These are phyloP conservation scores for Trichosanthes cucumerina DNA, from an alignment of 306 rosid species.

Conservation along the genomic window DNA sequence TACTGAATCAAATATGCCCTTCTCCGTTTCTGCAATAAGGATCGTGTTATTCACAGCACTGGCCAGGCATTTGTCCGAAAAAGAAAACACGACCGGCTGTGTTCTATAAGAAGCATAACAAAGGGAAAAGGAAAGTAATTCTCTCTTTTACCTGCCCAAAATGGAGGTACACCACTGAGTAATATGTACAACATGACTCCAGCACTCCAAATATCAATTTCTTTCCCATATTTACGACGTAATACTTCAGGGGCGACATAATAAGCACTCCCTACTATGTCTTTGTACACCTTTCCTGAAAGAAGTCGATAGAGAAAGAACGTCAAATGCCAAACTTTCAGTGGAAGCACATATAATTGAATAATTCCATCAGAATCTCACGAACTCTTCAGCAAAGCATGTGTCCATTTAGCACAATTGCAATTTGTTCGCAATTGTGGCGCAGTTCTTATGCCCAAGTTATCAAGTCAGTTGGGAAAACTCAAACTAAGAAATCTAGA, in stretches of 20 bases:
- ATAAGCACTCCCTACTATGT: slow-evolving; percentile 62
- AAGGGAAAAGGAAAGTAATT: neutral
- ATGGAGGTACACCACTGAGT: slow-evolving; percentile 65
- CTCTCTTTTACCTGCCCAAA: slow-evolving; percentile 68
- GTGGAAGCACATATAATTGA: neutral
- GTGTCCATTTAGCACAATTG: neutral
- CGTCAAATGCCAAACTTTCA: neutral
- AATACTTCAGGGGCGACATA: slow-evolving; percentile 67
- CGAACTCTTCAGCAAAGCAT: neutral
- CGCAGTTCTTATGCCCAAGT: neutral
- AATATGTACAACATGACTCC: slow-evolving; percentile 57
- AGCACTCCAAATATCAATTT: slow-evolving; percentile 64
- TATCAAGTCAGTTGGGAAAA: neutral
- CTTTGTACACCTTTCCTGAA: slow-evolving; percentile 45
- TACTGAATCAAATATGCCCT: slow-evolving; percentile 80
- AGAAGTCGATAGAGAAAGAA: slow-evolving; percentile 9
- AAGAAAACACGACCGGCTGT: neutral
- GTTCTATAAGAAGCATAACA: neutral
- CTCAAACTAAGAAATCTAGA: neutral
- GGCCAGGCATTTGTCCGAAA: neutral
- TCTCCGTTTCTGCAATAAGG: slow-evolving; percentile 54
- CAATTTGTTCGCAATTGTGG: neutral
- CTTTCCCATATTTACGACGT: slow-evolving; percentile 55
- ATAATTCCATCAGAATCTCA: neutral
- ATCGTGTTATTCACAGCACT: slow-evolving; percentile 4